phyloP scores from a whole-genome alignment of 2,329 filamentous ascomycete genomes.

The Myriosclerotinia scirpicola region DNA sequence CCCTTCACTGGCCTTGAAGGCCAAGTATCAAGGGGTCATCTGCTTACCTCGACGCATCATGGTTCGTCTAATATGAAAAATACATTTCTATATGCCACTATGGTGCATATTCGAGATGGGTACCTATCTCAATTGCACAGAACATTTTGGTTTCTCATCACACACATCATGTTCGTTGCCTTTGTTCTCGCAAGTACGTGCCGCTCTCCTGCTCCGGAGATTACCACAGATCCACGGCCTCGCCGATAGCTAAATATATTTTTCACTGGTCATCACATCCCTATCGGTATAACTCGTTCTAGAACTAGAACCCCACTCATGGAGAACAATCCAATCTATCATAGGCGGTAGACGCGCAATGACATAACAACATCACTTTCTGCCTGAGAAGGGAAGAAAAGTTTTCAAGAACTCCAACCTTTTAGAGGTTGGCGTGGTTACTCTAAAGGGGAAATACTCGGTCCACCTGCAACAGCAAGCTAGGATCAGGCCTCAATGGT shows the following conservation, averaged over 20 bases:
- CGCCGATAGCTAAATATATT: neutral
- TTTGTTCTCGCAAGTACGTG: conserved; percentile 12
- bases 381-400: neutral
- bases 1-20: neutral
- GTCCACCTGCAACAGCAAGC: neutral
- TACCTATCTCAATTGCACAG: neutral
- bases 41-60: neutral
- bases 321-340: neutral
- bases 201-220: conserved; percentile 8
- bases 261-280: neutral
- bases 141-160: neutral
- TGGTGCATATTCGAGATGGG: conserved; percentile 18
- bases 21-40: neutral
- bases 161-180: neutral
- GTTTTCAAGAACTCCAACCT: neutral
- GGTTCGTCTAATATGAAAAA: neutral
- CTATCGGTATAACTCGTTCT: neutral
- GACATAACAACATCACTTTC: neutral
- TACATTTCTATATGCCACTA: conserved; percentile 6
- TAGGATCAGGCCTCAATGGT: conserved; percentile 5
- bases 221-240: conserved; percentile 5
- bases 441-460: conserved; percentile 4
- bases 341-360: conserved; percentile 12
- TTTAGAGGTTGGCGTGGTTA: neutral
- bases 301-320: neutral